Evolutionary conservation across 2,329 filamentous ascomycete species (phyloP).

Genomic region (Venturia nashicola): DNA sequence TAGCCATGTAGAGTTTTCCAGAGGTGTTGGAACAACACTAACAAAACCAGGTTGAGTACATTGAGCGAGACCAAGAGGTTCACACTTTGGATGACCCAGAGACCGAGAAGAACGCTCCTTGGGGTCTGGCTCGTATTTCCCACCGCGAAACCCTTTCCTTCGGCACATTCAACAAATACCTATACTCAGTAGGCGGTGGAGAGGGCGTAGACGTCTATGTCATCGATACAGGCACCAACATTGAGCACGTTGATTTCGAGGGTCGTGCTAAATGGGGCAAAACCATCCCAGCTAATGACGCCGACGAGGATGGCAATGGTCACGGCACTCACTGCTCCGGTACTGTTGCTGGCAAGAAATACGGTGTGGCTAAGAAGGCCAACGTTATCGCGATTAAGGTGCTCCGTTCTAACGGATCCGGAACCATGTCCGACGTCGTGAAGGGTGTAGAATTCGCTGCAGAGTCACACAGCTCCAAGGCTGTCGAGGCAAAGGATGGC

Average conservation of each 20-base stretch:
- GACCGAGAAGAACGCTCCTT: constrained; percentile 87
- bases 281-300: constrained; percentile 78
- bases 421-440: constrained; percentile 97
- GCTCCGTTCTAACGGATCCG: constrained; percentile 89
- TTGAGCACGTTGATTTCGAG: constrained; percentile 91
- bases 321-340: constrained; percentile 99
- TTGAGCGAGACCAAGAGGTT: constrained; percentile 89
- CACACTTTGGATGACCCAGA: constrained; percentile 56
- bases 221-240: constrained; percentile 94
- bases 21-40: not conserved
- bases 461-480: constrained; percentile 62
- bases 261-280: constrained; percentile 93
- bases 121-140: constrained; percentile 96
- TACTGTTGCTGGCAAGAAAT: constrained; percentile 95
- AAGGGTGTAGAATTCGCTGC: constrained; percentile 96
- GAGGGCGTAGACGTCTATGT: constrained; percentile 98
- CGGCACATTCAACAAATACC: constrained; percentile 95
- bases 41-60: constrained; percentile 69
- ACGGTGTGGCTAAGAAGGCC: constrained; percentile 98
- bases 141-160: constrained; percentile 82
- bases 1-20: not conserved
- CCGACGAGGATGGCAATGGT: constrained; percentile 87
- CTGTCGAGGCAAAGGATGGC: constrained; percentile 67
- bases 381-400: constrained; percentile 97
- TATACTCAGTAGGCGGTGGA: constrained; percentile 78